Percentiles rank a stretch among this genome's conserved stretches.
These are phyloP conservation scores for Rhizopus microsporus DNA, from an alignment of 371 early-diverging fungal genomes.

Conservation along the genomic window DNA sequence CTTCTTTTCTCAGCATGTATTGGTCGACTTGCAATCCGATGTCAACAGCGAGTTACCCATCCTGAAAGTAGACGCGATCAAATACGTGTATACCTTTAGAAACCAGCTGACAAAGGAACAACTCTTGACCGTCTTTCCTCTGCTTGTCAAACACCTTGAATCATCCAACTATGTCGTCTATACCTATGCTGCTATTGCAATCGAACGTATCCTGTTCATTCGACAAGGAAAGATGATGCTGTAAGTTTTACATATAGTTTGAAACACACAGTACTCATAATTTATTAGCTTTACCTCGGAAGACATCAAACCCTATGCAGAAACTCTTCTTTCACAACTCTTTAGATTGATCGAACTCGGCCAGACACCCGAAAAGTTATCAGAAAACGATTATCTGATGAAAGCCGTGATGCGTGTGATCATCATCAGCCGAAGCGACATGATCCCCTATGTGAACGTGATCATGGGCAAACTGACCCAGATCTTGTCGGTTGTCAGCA, in stretches of 20 bases:
- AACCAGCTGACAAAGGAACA: constrained; percentile 87
- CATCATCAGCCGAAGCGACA: constrained; percentile 69
- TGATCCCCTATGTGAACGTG: constrained; percentile 69
- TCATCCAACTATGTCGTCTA: constrained; percentile 82
- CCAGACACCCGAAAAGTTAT: constrained; percentile 79
- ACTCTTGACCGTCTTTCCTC: constrained; percentile 74
- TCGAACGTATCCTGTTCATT: constrained; percentile 89
- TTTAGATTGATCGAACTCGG: constrained; percentile 75
- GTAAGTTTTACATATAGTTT: constrained; percentile 34
- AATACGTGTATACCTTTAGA: constrained; percentile 90
- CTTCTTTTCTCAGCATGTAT: constrained; percentile 81
- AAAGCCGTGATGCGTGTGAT: constrained; percentile 86
- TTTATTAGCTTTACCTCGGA: constrained; percentile 60
- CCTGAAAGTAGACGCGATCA: constrained; percentile 92
- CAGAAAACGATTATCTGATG: constrained; percentile 96
- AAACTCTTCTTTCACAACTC: constrained; percentile 69
- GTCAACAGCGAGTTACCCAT: constrained; percentile 79
- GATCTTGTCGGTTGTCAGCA: constrained; percentile 82
- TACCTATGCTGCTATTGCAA: constrained; percentile 90
- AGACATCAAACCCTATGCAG: constrained; percentile 73
- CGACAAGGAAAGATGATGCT: constrained; percentile 67
- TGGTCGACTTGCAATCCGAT: constrained; percentile 78
- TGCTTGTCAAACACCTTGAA: constrained; percentile 79
- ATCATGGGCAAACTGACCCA: constrained; percentile 72
- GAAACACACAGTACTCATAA: neutral